These are phyloP conservation scores for Saxispiralis lemnorum DNA, from an alignment of 495 filamentous ascomycete species.

Conservation along the genomic window DNA sequence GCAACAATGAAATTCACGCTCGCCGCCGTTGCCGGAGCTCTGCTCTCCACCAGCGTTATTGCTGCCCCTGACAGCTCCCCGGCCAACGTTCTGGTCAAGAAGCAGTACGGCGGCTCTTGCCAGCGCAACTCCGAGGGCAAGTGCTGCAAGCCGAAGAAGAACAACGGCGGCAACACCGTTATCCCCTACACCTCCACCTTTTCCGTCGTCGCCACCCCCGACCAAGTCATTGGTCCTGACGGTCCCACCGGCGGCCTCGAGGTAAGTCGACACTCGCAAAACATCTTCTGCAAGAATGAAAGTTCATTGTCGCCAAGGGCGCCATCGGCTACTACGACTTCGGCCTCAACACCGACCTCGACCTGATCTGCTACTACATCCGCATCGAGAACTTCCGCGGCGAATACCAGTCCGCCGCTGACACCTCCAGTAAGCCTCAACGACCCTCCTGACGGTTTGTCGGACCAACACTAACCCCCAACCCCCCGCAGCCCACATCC, in stretches of 20 bases:
- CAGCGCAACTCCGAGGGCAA: too few relatives aligned
- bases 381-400: conserved; percentile 23
- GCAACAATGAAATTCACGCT: too few relatives aligned
- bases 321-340: conserved; percentile 24
- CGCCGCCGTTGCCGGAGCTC: too few relatives aligned
- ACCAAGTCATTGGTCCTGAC: conserved; percentile 26
- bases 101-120: too few relatives aligned
- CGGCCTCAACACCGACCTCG: conserved; percentile 24
- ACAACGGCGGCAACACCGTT: background rate
- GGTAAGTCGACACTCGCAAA: too few relatives aligned
- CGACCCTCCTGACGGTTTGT: background rate
- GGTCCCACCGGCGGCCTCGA: conserved; percentile 20
- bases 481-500: conserved; percentile 23
- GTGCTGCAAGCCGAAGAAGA: too few relatives aligned
- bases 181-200: conserved; percentile 27
- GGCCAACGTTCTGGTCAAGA: too few relatives aligned
- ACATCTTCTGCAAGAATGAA: background rate
- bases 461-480: background rate
- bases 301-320: conserved; percentile 4
- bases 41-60: too few relatives aligned
- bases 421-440: conserved; percentile 17
- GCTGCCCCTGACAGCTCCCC: too few relatives aligned
- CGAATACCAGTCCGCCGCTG: conserved; percentile 22
- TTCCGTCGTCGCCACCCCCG: conserved; percentile 22
- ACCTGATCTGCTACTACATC: conserved; percentile 30